Percentiles rank a stretch among this genome's conserved stretches.
phyloP scores from a whole-genome alignment of 805 yeast species.

The Kazachstania viticola region DNA sequence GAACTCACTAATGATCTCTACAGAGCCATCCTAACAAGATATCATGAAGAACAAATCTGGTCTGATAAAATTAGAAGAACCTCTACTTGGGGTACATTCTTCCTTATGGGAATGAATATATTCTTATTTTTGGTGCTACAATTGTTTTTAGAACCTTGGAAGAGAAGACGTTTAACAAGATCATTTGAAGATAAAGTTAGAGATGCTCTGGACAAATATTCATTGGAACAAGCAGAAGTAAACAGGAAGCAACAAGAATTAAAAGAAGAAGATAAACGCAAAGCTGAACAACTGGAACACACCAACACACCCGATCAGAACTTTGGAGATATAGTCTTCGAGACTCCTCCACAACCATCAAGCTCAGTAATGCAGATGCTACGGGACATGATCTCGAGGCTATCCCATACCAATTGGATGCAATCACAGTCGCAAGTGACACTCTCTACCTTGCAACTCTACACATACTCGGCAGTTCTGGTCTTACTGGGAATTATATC shows the following conservation, averaged over 20 bases:
- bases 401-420: no score
- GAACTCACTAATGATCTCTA: conserved; percentile 57
- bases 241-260: neutral
- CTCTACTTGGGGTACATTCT: conserved; percentile 94
- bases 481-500: no score
- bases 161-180: conserved; percentile 64
- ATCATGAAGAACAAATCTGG: conserved; percentile 97
- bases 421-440: no score
- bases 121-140: conserved; percentile 71
- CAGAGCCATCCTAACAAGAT: conserved; percentile 71
- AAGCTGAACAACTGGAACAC: no score
- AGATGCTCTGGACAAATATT: conserved; percentile 33
- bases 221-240: conserved; percentile 3
- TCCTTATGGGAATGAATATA: conserved; percentile 78
- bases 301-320: no score
- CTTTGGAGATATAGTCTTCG: no score
- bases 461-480: no score
- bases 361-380: no score
- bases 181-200: conserved; percentile 76
- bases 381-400: no score
- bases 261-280: no score
- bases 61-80: conserved; percentile 90
- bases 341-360: no score
- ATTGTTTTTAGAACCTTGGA: conserved; percentile 89
- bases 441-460: no score